Evolutionary conservation across 139 green algal species (phyloP).

Genomic region (Chlamydomonas schloesseri): DNA sequence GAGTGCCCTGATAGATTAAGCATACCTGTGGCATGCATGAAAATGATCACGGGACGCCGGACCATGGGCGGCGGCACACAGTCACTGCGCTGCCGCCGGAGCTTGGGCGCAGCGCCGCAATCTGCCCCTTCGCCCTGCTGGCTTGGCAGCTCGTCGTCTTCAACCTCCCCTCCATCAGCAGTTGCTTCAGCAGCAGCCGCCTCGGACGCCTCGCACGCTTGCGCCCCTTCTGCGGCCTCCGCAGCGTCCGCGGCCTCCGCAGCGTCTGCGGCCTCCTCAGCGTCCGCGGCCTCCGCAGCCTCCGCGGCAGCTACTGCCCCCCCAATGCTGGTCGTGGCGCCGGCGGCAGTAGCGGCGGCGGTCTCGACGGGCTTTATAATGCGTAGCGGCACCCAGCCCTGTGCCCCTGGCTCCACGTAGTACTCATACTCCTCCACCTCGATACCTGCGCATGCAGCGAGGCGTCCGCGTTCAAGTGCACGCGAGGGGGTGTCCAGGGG

Average conservation of each 20-base stretch:
- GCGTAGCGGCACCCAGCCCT: conserved; percentile 72
- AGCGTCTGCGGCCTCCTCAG: neutral
- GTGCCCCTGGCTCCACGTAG: conserved; percentile 39
- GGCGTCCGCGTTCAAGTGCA: neutral
- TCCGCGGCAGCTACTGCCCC: neutral
- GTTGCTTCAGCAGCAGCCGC: neutral
- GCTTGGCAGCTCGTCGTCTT: too few species aligned
- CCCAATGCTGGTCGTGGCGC: neutral
- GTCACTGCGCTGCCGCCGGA: neutral
- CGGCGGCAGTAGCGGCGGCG: neutral
- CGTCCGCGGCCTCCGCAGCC: too few species aligned
- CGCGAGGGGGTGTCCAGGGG: neutral
- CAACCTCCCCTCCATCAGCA: neutral
- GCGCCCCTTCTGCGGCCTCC: neutral
- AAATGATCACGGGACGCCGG: conserved; percentile 17
- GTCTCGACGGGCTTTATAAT: conserved; percentile 32
- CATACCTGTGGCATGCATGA: conserved; percentile 63
- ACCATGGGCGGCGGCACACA: neutral
- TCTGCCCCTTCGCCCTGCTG: neutral
- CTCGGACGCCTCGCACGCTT: neutral
- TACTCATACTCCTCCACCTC: conserved; percentile 54
- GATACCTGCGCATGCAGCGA: conserved; percentile 6
- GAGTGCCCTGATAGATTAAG: too few species aligned
- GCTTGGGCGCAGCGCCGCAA: neutral
- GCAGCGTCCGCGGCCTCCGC: neutral